Conservation (phyloP, 75 land plant species). For the Pinus tabuliformis region DNA sequence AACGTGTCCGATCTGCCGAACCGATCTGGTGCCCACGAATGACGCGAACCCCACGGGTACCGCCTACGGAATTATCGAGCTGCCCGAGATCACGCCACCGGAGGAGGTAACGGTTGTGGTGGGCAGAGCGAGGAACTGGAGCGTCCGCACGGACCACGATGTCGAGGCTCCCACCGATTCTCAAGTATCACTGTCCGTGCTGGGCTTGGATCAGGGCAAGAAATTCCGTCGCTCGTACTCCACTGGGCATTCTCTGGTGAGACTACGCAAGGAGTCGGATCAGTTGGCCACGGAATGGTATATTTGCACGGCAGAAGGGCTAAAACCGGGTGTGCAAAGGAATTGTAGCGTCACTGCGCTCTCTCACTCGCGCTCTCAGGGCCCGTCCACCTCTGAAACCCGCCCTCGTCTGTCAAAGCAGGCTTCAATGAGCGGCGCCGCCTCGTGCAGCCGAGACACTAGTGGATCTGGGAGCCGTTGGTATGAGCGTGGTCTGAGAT, state of each 20-base stretch:
- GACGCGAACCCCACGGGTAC: not conserved
- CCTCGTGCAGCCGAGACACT: not conserved
- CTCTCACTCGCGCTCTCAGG: not conserved
- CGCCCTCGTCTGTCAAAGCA: not conserved
- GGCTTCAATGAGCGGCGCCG: not conserved
- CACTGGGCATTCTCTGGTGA: not conserved
- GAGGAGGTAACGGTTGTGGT: not conserved
- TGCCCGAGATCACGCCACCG: not conserved
- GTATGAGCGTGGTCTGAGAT: not conserved
- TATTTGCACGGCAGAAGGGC: not conserved
- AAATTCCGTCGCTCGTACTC: not conserved
- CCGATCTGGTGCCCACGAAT: not conserved
- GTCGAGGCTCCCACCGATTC: too few relatives aligned
- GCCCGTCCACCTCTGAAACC: not conserved
- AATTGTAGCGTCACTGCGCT: not conserved
- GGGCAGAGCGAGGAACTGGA: too few relatives aligned
- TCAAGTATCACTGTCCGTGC: not conserved
- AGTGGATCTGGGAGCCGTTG: too few relatives aligned
- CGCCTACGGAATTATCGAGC: not conserved
- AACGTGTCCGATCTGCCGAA: constrained; percentile 35
- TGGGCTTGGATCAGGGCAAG: not conserved
- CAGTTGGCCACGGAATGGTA: not conserved
- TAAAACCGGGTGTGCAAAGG: not conserved
- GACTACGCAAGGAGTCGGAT: not conserved
- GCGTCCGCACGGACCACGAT: too few relatives aligned